Conservation (phyloP, 805 yeast species). For the Candida railenensis region DNA sequence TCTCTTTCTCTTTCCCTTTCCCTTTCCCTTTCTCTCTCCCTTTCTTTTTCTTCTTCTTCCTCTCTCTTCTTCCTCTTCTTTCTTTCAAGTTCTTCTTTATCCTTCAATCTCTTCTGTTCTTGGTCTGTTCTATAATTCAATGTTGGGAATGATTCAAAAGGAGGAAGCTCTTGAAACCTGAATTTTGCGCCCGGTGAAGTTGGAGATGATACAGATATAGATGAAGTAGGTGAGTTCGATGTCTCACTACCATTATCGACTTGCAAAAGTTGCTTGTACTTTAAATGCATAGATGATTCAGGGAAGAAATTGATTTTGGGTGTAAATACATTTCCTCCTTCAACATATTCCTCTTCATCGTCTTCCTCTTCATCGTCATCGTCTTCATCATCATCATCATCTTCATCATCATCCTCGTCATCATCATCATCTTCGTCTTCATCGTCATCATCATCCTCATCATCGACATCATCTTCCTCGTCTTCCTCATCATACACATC, state of each 20-base stretch:
- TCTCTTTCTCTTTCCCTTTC: neutral
- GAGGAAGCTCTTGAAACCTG: conserved; percentile 16
- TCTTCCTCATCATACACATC: conserved; percentile 11
- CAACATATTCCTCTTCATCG: conserved; percentile 3
- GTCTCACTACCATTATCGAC: conserved; percentile 4
- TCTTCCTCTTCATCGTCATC: conserved; percentile 6
- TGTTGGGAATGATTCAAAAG: conserved; percentile 23
- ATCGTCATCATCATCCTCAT: conserved; percentile 11
- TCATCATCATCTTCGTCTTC: conserved; percentile 9
- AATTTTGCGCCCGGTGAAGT: conserved; percentile 8
- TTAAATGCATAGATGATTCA: conserved; percentile 4
- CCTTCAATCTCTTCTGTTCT: neutral
- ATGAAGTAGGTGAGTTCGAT: conserved; percentile 1
- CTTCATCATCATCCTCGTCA: conserved; percentile 6
- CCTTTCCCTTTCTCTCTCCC: neutral
- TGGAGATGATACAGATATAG: conserved; percentile 1
- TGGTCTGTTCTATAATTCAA: conserved; percentile 1
- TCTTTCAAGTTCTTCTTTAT: neutral
- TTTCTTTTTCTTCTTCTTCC: neutral
- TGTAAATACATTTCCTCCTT: neutral
- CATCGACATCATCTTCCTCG: conserved; percentile 8
- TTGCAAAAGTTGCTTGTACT: conserved; percentile 9
- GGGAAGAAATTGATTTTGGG: neutral
- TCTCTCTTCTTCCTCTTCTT: neutral
- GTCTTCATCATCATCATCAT: conserved; percentile 11